Base-by-base conservation (phyloP, 1,284 basidiomycete species). In the Puccinia triticina region DNA sequence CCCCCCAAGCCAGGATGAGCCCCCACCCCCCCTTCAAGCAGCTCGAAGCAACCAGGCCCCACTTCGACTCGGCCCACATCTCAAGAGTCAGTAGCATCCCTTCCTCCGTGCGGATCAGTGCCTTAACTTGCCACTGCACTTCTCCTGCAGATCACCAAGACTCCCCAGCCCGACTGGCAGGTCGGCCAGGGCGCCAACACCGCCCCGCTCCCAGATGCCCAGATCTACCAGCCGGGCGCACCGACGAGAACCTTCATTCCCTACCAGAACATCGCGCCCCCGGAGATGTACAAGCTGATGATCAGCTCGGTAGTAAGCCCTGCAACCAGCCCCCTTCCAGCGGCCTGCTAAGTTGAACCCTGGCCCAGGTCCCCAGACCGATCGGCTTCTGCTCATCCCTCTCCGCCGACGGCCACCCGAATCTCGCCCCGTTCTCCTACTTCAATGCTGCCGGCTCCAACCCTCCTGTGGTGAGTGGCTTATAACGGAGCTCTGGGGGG, bases 331-430 rank as follows among this genome's bases (percentile, higher is more conserved):
- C 40, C 40, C 7, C 12, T 43, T 43, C 40, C 40, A 43, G 40
- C 12, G 40, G 40, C 46, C 12, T 46, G 3, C 23, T 53, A 46
- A 43, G 16, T 26, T 26, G 3, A 1, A 61, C 43, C 16, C 37
- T 46, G 16, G 55, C 10, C 26, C 2, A 87, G 86, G 87, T 87
- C 0, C 93, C 92, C 18, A 89, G 93, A 59, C 93, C 93, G 1
- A 90, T 93, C 83, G 92, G 91, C 0, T 91, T 94, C 83, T 90
- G 93, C 23, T 93, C 92, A 5, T 90, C 91, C 16, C 83, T 92
- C 26, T 90, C 90, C 18, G 84, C 86, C 1, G 87, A 89, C 69
- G 92, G 92, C 0, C 86, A 88, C 0, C 88, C 89, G 67, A 94
- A 93, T 86, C 89, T 93, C 53, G 90, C 91, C 18, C 91, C 91